These are phyloP conservation scores for Chlamydomonas urium DNA, from an alignment of 139 green algal genomes.

Conservation along the genomic window DNA sequence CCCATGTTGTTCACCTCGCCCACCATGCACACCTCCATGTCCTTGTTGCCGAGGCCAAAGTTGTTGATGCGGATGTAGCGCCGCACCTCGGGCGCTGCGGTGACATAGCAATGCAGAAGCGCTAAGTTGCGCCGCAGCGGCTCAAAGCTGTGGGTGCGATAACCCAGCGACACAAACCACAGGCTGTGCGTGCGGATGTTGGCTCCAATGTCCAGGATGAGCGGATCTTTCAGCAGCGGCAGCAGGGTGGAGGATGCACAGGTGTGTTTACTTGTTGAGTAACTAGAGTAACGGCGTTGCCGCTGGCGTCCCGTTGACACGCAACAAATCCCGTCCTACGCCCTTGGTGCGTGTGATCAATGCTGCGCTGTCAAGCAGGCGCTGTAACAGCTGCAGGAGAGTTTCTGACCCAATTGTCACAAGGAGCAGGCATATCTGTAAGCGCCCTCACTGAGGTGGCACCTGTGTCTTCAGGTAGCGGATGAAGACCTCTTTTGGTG, in stretches of 20 bases:
- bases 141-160: not conserved
- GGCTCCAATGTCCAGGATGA: not conserved
- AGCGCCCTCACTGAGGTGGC: too few species aligned
- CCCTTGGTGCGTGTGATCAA: too few species aligned
- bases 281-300: too few species aligned
- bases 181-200: not conserved
- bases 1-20: slow-evolving; percentile 1
- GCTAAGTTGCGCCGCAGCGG: not conserved
- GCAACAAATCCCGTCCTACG: too few species aligned
- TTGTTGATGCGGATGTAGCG: not conserved
- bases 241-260: too few species aligned
- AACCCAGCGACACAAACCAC: not conserved
- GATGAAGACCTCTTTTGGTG: not conserved
- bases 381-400: too few species aligned
- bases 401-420: too few species aligned
- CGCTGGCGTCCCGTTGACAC: too few species aligned
- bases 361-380: too few species aligned
- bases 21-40: not conserved
- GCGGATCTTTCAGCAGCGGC: not conserved
- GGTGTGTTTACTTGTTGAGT: too few species aligned
- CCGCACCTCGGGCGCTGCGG: not conserved
- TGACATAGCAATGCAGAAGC: not conserved
- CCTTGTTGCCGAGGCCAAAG: not conserved
- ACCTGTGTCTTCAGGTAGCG: slow-evolving; percentile 3
- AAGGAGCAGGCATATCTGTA: too few species aligned